phyloP scores from a whole-genome alignment of 768 basidiomycete genomes.

The Leccinum disarticulatum region DNA sequence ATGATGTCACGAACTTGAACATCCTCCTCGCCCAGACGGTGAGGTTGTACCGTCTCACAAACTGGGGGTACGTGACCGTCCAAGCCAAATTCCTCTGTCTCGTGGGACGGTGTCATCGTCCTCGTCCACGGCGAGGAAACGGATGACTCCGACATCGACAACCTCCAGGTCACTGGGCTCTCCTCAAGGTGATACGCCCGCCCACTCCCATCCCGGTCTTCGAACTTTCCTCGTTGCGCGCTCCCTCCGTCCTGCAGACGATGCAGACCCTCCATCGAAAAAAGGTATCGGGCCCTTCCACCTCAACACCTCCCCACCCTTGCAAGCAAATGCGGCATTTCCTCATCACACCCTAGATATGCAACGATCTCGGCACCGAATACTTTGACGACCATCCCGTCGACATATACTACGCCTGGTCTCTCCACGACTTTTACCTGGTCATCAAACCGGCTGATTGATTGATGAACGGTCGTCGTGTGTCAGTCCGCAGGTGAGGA shows the following conservation, averaged over 20 bases:
- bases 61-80: conserved; percentile 71
- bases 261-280: conserved; percentile 20
- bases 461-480: no score
- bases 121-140: conserved; percentile 80
- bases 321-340: conserved; percentile 46
- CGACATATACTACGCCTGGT: conserved; percentile 76
- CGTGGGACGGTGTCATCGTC: conserved; percentile 73
- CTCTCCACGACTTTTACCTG: conserved; percentile 22
- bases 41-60: no score
- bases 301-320: conserved; percentile 69
- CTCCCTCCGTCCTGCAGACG: conserved; percentile 15
- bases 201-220: conserved; percentile 57
- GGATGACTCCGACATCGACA: conserved; percentile 61
- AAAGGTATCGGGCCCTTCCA: conserved; percentile 59
- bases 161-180: conserved; percentile 60
- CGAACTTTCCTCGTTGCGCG: conserved; percentile 46
- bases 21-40: no score
- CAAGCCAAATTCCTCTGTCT: conserved; percentile 53
- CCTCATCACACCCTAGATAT: conserved; percentile 77
- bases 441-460: conserved; percentile 35
- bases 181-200: conserved; percentile 69
- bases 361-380: conserved; percentile 89
- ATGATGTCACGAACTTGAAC: no score
- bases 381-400: conserved; percentile 44
- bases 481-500: no score